Evolutionary conservation across 1,284 basidiomycete species (phyloP).

Genomic region (Gymnopus androsaceus): DNA sequence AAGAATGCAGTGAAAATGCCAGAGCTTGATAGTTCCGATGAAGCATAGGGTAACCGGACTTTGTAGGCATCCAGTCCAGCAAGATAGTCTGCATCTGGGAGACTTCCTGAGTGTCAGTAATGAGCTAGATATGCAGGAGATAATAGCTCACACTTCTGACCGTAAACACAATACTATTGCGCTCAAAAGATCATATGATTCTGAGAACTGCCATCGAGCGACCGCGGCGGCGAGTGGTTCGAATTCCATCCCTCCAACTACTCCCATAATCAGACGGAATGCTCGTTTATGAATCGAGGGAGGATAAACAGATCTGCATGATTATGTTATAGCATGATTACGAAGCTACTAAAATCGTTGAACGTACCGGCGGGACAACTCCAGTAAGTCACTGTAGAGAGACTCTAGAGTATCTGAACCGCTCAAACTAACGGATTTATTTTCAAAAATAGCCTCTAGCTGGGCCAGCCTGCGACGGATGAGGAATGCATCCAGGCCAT

Average conservation of each 20-base stretch:
- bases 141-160: too few species aligned
- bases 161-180: too few species aligned
- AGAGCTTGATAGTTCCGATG: too few species aligned
- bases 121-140: too few species aligned
- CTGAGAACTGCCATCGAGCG: background rate
- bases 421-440: background rate
- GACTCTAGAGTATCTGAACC: background rate
- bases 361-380: conserved; percentile 1
- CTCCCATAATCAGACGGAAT: conserved; percentile 8
- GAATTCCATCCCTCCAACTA: background rate
- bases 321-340: background rate
- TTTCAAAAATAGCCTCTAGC: background rate
- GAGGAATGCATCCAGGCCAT: conserved; percentile 2
- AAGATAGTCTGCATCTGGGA: too few species aligned
- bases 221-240: background rate
- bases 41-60: too few species aligned
- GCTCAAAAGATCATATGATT: background rate
- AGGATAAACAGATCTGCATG: conserved; percentile 1
- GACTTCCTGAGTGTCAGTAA: too few species aligned
- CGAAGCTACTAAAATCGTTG: background rate
- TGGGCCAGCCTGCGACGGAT: background rate
- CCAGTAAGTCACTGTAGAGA: background rate
- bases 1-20: too few species aligned
- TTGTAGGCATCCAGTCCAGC: too few species aligned
- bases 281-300: conserved; percentile 1